These are phyloP conservation scores for Exserohilum rostratum DNA, from an alignment of 2,329 filamentous ascomycete genomes.

Conservation along the genomic window DNA sequence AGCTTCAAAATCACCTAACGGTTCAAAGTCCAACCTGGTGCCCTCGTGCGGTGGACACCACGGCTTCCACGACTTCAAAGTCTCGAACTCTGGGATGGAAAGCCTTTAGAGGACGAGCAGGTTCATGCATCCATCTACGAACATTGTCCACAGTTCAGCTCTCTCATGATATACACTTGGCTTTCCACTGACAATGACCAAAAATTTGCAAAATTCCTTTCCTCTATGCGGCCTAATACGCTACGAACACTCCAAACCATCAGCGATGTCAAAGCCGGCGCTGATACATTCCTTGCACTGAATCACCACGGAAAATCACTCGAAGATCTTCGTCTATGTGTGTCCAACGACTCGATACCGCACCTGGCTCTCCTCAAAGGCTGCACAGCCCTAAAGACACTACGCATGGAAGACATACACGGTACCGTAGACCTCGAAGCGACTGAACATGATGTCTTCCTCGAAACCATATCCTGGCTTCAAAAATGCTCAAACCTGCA, in stretches of 20 bases:
- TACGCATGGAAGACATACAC: slow-evolving; percentile 57
- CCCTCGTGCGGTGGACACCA: slow-evolving; percentile 65
- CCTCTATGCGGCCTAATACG: slow-evolving; percentile 61
- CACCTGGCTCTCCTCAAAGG: slow-evolving; percentile 57
- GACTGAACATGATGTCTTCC: slow-evolving; percentile 59
- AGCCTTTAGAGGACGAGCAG: slow-evolving; percentile 61
- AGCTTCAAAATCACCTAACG: slow-evolving; percentile 11
- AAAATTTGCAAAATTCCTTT: slow-evolving; percentile 65
- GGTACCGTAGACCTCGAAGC: slow-evolving; percentile 56
- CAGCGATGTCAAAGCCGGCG: slow-evolving; percentile 61
- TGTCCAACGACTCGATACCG: slow-evolving; percentile 57
- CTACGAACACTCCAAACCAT: slow-evolving; percentile 65
- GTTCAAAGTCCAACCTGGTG: slow-evolving; percentile 54
- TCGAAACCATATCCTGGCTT: slow-evolving; percentile 62
- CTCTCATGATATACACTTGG: slow-evolving; percentile 64
- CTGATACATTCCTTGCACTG: slow-evolving; percentile 61
- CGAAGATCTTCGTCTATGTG: slow-evolving; percentile 58
- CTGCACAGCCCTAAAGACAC: slow-evolving; percentile 56
- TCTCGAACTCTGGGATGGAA: slow-evolving; percentile 67
- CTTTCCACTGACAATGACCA: slow-evolving; percentile 59
- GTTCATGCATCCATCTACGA: slow-evolving; percentile 60
- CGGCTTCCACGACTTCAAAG: slow-evolving; percentile 63
- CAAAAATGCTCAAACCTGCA: slow-evolving; percentile 59
- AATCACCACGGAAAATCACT: slow-evolving; percentile 62
- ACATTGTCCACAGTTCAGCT: slow-evolving; percentile 66